phyloP scores from a whole-genome alignment of 805 yeast species.

The Monosporozyma aquatica region DNA sequence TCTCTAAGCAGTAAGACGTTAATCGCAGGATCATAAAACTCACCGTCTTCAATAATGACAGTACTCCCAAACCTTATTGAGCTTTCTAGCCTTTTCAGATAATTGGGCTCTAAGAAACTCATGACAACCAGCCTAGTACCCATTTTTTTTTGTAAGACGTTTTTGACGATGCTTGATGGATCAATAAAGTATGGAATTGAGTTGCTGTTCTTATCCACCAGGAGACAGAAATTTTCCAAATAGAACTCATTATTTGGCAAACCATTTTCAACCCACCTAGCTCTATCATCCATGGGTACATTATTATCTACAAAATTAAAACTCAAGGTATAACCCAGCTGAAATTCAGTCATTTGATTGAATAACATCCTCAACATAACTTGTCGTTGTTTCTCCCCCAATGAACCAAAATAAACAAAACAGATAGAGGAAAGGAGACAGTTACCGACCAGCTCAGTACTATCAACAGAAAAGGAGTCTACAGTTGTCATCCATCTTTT shows the following conservation, averaged over 20 bases:
- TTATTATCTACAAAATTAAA: conserved; percentile 33
- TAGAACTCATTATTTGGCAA: conserved; percentile 51
- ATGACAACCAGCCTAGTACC: conserved; percentile 40
- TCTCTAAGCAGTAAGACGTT: conserved; percentile 55
- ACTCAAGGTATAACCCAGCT: conserved; percentile 34
- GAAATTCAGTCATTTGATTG: conserved; percentile 26
- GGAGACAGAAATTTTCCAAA: conserved; percentile 53
- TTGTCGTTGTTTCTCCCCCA: conserved; percentile 42
- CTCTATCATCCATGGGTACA: conserved; percentile 33
- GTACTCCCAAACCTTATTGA: conserved; percentile 77
- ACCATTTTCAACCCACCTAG: conserved; percentile 45
- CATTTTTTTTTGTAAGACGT: conserved; percentile 32
- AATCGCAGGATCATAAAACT: conserved; percentile 66
- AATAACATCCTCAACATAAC: conserved; percentile 32
- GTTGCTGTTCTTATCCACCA: conserved; percentile 31
- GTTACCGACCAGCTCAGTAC: conserved; percentile 51
- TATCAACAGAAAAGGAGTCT: conserved; percentile 38
- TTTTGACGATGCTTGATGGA: conserved; percentile 46
- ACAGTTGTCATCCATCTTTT: conserved; percentile 63
- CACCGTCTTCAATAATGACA: conserved; percentile 70
- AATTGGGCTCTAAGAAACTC: conserved; percentile 63
- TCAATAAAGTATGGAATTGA: conserved; percentile 59
- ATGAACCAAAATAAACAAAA: conserved; percentile 49
- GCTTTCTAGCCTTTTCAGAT: conserved; percentile 62
- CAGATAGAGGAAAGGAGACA: conserved; percentile 55